Evolutionary conservation across 306 rosid species (phyloP).

Genomic region (Prunus salicina): DNA sequence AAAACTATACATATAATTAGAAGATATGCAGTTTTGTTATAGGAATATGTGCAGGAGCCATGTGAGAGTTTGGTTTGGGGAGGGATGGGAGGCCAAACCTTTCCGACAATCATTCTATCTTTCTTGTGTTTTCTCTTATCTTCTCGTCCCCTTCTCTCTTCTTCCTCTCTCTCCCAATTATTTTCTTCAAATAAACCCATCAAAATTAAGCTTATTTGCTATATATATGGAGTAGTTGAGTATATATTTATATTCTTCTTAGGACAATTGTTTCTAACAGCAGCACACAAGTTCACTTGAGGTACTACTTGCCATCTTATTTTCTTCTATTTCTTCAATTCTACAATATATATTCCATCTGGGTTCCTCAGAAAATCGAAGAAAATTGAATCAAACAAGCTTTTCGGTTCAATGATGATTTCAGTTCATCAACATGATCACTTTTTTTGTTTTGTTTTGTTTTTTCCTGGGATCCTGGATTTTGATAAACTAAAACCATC

Average conservation of each 20-base stretch:
- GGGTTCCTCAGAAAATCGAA: neutral
- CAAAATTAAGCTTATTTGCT: neutral
- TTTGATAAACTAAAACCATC: no score
- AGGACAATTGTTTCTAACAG: no score
- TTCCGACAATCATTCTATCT: constrained; percentile 40
- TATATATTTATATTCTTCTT: no score
- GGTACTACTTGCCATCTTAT: no score
- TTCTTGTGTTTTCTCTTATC: constrained; percentile 4
- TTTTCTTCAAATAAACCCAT: neutral
- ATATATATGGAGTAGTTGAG: neutral
- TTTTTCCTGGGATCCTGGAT: neutral
- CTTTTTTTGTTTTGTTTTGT: neutral
- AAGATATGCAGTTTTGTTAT: neutral
- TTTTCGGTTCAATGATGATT: neutral
- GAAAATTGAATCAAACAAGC: neutral
- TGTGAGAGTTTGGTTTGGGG: constrained; percentile 38
- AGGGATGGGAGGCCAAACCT: constrained; percentile 48
- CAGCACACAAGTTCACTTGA: no score
- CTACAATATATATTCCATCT: neutral
- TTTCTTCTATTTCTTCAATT: no score
- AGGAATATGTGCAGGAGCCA: constrained; percentile 36
- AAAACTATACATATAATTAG: neutral
- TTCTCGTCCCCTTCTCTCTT: constrained; percentile 2
- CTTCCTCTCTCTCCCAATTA: constrained; percentile 9
- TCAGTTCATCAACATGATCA: neutral